Base-by-base conservation (phyloP, 164 flowering plant genomes). In the Magnolia sinica region DNA sequence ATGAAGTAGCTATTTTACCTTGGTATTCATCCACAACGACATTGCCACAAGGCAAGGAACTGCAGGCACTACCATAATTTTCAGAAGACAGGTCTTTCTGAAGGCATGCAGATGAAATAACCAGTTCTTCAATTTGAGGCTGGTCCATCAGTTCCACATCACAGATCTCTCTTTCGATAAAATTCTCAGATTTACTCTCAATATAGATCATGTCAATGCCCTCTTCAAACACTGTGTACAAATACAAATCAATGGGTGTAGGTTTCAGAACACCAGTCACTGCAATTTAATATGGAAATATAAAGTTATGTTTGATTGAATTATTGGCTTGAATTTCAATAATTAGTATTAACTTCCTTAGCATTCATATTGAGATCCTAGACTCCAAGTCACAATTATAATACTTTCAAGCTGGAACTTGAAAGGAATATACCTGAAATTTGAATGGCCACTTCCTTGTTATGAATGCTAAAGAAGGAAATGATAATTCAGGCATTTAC, bases 161-260 rank as follows among this genome's bases (percentile, higher is more conserved):
- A 76, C 90, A 85, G 76, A 84, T 82, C 24, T 88, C 88, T 3
- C 83, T 81, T 50, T 80, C 90, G 29, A 84, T 83, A 45, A 88
- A 82, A 64, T 88, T 81, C 76, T 82, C 90, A 49, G 76, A 85
- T 66, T 86, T 85, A 18, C 71, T 66, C 76, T 82, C 86, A 61
- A 78, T 78, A 50, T n/a, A 75, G 19, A 68, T 72, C 52, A 79
- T 61, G 72, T 77, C 74, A 1, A 20, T 24, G 5, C 59, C 72
- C 59, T 83, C 92, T 70, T 82, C 86, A 68, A 80, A 76, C 65
- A 59, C 88, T 83, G 83, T 80, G 71, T 23, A 29, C 31, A 55
- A 29, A 22, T 64, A 74, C 50, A 37, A 63, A 79, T 51, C 58
- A 51, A 11, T 51, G 13, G 10, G 58, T 51, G 13, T 51, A 7